Conservation (phyloP, 179 eudicot species). For the Beta corolliflora region DNA sequence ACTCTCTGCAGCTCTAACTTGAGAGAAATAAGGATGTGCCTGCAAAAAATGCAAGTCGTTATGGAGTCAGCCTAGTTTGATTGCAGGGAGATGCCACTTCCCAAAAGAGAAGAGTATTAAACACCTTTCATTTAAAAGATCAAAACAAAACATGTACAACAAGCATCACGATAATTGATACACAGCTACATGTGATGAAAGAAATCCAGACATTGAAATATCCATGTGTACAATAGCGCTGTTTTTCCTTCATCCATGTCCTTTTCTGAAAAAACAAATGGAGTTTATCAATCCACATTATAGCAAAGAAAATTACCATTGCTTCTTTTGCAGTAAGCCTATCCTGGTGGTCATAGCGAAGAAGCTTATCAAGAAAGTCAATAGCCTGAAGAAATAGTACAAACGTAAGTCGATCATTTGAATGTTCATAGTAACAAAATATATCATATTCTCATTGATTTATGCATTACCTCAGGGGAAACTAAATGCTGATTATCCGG, state of each 20-base stretch:
- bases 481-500: slow-evolving; percentile 90
- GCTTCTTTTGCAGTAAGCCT: slow-evolving; percentile 98
- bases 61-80: not conserved
- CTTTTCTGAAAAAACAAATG: not conserved
- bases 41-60: slow-evolving; percentile 23
- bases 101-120: no score
- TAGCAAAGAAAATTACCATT: slow-evolving; percentile 52
- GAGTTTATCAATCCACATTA: not conserved
- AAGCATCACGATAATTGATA: no score
- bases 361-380: slow-evolving; percentile 95
- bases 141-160: no score
- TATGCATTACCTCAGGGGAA: slow-evolving; percentile 72
- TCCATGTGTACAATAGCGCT: not conserved
- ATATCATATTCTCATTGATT: not conserved
- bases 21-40: slow-evolving; percentile 88
- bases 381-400: slow-evolving; percentile 57
- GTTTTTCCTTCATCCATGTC: not conserved
- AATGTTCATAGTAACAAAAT: slow-evolving; percentile 9
- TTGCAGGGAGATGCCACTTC: not conserved
- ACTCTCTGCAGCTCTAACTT: slow-evolving; percentile 89
- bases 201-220: not conserved
- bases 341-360: slow-evolving; percentile 95
- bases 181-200: not conserved
- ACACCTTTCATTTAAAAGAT: no score
- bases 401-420: not conserved